Percentiles rank a stretch among this genome's conserved stretches.
Evolutionary conservation across 768 basidiomycete genomes (phyloP).

Genomic region (Coprinopsis marcescibilis): DNA sequence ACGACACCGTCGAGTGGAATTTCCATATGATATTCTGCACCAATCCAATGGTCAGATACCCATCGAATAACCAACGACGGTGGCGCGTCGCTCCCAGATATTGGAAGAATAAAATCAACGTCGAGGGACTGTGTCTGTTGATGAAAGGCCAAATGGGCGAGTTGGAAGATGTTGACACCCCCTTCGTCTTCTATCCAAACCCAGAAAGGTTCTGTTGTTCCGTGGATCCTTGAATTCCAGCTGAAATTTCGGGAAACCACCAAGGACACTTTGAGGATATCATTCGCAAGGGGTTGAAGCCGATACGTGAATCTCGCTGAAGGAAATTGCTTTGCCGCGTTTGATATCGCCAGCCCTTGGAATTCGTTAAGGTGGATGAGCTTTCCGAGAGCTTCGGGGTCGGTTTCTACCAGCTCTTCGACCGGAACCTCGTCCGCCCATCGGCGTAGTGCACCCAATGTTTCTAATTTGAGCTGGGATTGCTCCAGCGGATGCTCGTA

Average conservation of each 20-base stretch:
- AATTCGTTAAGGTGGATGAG: constrained; percentile 81
- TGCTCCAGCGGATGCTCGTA: constrained; percentile 89
- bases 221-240: constrained; percentile 77
- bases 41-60: constrained; percentile 90
- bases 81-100: constrained; percentile 53
- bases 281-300: constrained; percentile 77
- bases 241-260: constrained; percentile 62
- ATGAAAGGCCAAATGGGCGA: constrained; percentile 67
- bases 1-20: constrained; percentile 62
- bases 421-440: constrained; percentile 81
- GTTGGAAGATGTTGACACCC: constrained; percentile 77
- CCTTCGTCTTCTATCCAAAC: constrained; percentile 91
- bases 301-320: constrained; percentile 56
- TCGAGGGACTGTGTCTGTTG: constrained; percentile 53
- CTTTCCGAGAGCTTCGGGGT: constrained; percentile 65
- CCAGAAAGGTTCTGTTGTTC: constrained; percentile 82
- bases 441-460: constrained; percentile 68
- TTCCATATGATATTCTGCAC: constrained; percentile 70
- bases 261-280: constrained; percentile 74
- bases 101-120: constrained; percentile 76
- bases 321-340: constrained; percentile 84
- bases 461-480: constrained; percentile 69
- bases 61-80: constrained; percentile 68
- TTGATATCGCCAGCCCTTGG: constrained; percentile 74
- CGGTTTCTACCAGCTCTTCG: constrained; percentile 62